Evolutionary conservation across 2,329 filamentous ascomycete species (phyloP).

Genomic region (Colletotrichum truncatum): DNA sequence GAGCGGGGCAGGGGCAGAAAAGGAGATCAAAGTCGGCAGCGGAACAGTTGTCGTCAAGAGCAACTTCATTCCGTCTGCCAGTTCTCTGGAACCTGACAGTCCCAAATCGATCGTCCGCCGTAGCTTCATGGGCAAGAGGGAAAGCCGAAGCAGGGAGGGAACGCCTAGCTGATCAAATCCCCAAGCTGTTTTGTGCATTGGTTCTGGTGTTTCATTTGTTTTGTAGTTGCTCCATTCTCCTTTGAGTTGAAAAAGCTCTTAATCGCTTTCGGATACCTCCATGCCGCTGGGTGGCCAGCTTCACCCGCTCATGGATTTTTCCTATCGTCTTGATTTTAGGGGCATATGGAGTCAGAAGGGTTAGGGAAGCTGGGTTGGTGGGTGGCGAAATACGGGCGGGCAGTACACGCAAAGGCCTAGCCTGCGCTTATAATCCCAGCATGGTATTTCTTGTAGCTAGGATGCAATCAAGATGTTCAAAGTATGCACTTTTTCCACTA

Average conservation of each 20-base stretch:
- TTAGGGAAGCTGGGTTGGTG: background rate
- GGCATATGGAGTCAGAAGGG: slow-evolving; percentile 11
- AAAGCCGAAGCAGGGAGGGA: slow-evolving; percentile 57
- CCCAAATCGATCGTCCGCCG: slow-evolving; percentile 58
- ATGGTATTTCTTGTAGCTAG: background rate
- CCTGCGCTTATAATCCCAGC: background rate
- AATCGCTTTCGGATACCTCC: slow-evolving; percentile 25
- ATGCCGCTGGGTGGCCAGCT: background rate
- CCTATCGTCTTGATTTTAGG: background rate
- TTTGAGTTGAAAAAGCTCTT: slow-evolving; percentile 12
- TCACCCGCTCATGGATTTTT: slow-evolving; percentile 1
- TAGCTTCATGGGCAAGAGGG: slow-evolving; percentile 65
- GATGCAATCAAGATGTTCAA: slow-evolving; percentile 1
- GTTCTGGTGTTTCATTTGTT: background rate
- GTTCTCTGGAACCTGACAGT: slow-evolving; percentile 50
- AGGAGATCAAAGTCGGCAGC: slow-evolving; percentile 76
- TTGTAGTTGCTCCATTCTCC: background rate
- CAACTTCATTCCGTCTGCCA: slow-evolving; percentile 66
- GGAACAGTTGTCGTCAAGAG: slow-evolving; percentile 80
- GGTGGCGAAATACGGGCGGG: background rate
- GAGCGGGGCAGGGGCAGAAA: slow-evolving; percentile 71
- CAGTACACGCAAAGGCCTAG: background rate
- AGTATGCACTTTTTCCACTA: too few species aligned
- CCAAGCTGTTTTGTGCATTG: too few species aligned
- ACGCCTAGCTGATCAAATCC: slow-evolving; percentile 36